Evolutionary conservation across 495 filamentous ascomycete genomes (phyloP), one percentile per base, ranked within the genome.

Genomic region (Daldinia grandis): DNA sequence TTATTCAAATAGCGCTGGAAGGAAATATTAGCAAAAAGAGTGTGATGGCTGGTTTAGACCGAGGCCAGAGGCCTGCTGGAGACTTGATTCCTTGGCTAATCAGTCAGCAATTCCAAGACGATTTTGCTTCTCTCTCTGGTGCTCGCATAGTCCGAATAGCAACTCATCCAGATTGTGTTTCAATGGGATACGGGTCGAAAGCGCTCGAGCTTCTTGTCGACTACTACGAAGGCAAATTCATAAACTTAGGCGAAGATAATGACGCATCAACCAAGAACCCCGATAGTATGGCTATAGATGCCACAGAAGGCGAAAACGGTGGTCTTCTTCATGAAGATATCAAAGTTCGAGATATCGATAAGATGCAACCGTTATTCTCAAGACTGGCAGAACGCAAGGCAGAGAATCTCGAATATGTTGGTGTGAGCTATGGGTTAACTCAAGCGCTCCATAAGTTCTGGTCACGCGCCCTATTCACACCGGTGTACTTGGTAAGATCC

Each of bases 11-110:
- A 40, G 92, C 95, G 0, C 86, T 98, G 8, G 96, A 99, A 84
- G 95, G 96, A 68, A 90, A 90, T 69, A 98, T 99, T 76, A 97
- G 93, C 83, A 90, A 88, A 68, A 89, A 97, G 71, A 97, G 92
- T 76, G 94, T 99, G 1, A 84, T 97, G 50, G 95, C 93, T 79
- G 90, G 91, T 74, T 80, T 99, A 66, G 93, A 91, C 75, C 88
- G 96, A 72, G 96, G 96, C 25, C 91, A 94, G 76, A 86, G 97
- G 57, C 92, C 95, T 8, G 92, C 94, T 21, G 96, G 96, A 64
- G 96, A 99, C 78, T 83, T 99, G 50, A 99, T 99, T 57, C 96
- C 96, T 1, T 99, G 96, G 96, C 87, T 98, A 44, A 92, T 99
- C 59, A 95, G 92, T 77, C 95, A 98, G 77, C 96, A 99, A 79